Evolutionary conservation across 768 basidiomycete genomes (phyloP).

Genomic region (Pleurotus djamor): DNA sequence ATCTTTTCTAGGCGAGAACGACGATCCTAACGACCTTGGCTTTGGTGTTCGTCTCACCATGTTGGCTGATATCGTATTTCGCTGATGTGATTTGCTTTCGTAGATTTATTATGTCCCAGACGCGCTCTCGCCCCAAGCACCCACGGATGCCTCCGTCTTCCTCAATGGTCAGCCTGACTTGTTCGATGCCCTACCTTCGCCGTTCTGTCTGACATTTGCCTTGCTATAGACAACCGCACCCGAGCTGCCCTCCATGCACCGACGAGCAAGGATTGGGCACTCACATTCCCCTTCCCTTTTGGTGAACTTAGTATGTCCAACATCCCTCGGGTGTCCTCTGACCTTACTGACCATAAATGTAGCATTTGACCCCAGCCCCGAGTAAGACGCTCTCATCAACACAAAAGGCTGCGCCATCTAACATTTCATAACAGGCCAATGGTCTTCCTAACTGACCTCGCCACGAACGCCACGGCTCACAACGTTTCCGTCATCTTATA

Average conservation of each 20-base stretch:
- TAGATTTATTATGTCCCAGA: constrained; percentile 57
- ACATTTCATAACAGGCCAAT: constrained; percentile 45
- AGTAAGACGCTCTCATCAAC: constrained; percentile 20
- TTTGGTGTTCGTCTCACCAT: constrained; percentile 29
- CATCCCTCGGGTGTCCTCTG: not conserved
- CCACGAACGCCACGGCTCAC: constrained; percentile 56
- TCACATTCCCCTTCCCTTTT: constrained; percentile 34
- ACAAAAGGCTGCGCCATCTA: not conserved
- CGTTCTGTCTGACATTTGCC: no score
- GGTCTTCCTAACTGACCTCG: constrained; percentile 62
- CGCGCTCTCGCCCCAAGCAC: constrained; percentile 48
- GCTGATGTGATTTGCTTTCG: not conserved
- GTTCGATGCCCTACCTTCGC: no score
- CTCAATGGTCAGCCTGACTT: constrained; percentile 45
- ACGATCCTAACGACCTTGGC: constrained; percentile 9
- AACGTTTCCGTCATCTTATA: constrained; percentile 54
- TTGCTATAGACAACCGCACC: constrained; percentile 44
- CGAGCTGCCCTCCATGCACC: constrained; percentile 68
- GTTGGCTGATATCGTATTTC: not conserved
- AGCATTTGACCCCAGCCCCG: constrained; percentile 21
- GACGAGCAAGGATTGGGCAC: constrained; percentile 47
- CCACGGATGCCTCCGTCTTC: constrained; percentile 52
- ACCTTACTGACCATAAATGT: not conserved
- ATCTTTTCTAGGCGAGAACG: constrained; percentile 1
- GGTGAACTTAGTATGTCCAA: constrained; percentile 18